Conservation (phyloP, 106 monocot genomes). For the Triglochin maritima region DNA sequence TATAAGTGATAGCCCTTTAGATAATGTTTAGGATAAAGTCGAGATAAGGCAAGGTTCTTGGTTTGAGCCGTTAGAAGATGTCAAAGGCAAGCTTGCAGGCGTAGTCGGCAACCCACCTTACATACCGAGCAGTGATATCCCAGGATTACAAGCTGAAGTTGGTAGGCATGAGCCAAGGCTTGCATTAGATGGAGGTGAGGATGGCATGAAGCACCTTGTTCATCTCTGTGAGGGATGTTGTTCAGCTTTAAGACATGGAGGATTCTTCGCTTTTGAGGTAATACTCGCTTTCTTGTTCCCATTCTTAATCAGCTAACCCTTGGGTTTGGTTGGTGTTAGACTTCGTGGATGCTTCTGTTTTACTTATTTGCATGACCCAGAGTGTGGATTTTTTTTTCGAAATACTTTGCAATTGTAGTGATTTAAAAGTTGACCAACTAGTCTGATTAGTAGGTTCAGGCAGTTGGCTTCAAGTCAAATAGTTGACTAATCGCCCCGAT, state of each 20-base stretch:
- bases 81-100: conserved; percentile 60
- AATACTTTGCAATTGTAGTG: not conserved
- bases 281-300: not conserved
- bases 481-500: no score
- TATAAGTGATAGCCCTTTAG: not conserved
- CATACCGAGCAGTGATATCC: conserved; percentile 66
- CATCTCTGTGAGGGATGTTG: conserved; percentile 71
- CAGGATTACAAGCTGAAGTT: conserved; percentile 79
- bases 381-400: not conserved
- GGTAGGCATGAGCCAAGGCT: conserved; percentile 67
- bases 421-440: not conserved
- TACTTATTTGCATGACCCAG: not conserved
- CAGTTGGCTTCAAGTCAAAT: not conserved
- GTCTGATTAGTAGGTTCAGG: not conserved
- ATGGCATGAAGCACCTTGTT: conserved; percentile 69
- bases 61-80: conserved; percentile 78
- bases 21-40: conserved; percentile 49
- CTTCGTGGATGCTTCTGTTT: not conserved
- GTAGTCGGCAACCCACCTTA: conserved; percentile 93
- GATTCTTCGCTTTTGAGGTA: conserved; percentile 98
- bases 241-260: conserved; percentile 50
- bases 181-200: conserved; percentile 73
- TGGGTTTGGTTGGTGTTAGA: not conserved
- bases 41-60: conserved; percentile 80
- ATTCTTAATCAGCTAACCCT: not conserved